Conservation (phyloP, 1,139 yeast genomes). For the Diutina mesorugosa region DNA sequence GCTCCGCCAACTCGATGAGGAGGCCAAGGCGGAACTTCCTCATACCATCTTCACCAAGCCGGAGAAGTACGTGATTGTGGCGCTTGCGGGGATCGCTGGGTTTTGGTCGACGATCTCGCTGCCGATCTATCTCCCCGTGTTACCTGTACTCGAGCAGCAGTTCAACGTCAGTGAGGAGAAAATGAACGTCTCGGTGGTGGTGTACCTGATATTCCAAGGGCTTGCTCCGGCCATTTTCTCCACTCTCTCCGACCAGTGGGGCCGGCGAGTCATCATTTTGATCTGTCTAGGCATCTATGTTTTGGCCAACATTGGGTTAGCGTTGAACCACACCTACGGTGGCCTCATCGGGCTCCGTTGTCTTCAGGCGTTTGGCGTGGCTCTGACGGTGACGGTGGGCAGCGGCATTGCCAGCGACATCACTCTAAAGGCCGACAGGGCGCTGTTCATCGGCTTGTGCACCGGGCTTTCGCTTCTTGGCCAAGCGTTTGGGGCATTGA, state of each 20-base stretch:
- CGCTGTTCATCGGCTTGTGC: conserved; percentile 47
- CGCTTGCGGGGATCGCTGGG: background rate
- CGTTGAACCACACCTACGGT: background rate
- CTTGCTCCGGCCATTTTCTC: conserved; percentile 50
- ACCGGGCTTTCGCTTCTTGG: conserved; percentile 59
- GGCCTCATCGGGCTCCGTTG: conserved; percentile 23
- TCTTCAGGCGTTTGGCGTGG: conserved; percentile 56
- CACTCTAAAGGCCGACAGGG: conserved; percentile 48
- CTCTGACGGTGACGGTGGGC: conserved; percentile 56
- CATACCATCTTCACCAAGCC: background rate
- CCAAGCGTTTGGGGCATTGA: conserved; percentile 62
- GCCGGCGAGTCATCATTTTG: conserved; percentile 55
- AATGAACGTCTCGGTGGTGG: conserved; percentile 57
- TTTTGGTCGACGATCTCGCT: conserved; percentile 1
- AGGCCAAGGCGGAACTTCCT: background rate
- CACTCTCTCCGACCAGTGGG: conserved; percentile 52
- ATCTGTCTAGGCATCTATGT: conserved; percentile 39
- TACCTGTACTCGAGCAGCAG: conserved; percentile 36
- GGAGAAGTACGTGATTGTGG: background rate
- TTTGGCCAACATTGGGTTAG: background rate
- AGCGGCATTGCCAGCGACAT: conserved; percentile 62
- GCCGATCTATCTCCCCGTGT: conserved; percentile 61
- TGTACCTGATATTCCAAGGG: conserved; percentile 62
- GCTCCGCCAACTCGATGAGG: background rate
- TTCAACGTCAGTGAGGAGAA: conserved; percentile 41